These are phyloP conservation scores for Diospyros lotus DNA, from an alignment of 148 eudicot genomes.

Conservation along the genomic window DNA sequence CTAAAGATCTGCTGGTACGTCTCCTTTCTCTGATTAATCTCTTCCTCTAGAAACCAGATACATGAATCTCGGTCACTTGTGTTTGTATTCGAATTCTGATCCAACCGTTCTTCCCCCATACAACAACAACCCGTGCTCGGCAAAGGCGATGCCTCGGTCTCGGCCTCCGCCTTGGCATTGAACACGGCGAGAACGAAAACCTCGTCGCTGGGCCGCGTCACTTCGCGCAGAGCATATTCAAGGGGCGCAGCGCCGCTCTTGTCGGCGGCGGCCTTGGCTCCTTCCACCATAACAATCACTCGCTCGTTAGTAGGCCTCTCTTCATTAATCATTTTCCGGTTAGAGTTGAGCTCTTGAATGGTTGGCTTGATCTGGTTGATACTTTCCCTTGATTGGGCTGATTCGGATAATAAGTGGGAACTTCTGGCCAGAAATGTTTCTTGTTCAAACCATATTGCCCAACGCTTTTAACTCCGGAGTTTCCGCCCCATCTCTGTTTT, in stretches of 20 bases:
- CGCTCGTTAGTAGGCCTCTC: neutral
- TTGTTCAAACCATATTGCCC: too few relatives aligned
- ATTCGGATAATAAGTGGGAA: too few relatives aligned
- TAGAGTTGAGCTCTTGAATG: neutral
- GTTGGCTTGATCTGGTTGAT: neutral
- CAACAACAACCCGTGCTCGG: neutral
- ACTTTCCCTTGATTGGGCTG: neutral
- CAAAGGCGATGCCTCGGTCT: neutral
- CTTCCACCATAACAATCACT: constrained; percentile 14
- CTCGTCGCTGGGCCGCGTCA: neutral
- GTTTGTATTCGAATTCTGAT: neutral
- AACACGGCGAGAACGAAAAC: constrained; percentile 9
- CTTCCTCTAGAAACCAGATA: constrained; percentile 1
- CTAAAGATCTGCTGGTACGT: neutral
- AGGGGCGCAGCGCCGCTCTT: constrained; percentile 12
- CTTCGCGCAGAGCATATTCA: constrained; percentile 2
- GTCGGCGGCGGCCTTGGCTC: neutral
- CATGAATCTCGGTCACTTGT: neutral
- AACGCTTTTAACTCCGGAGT: too few relatives aligned
- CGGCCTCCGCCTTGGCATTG: neutral
- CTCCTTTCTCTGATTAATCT: neutral
- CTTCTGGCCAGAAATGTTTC: too few relatives aligned
- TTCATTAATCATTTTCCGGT: neutral
- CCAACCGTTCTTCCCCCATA: neutral
- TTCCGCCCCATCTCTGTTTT: too few relatives aligned